Conservation (phyloP, 177 flowering plant species). For the Telopea speciosissima region DNA sequence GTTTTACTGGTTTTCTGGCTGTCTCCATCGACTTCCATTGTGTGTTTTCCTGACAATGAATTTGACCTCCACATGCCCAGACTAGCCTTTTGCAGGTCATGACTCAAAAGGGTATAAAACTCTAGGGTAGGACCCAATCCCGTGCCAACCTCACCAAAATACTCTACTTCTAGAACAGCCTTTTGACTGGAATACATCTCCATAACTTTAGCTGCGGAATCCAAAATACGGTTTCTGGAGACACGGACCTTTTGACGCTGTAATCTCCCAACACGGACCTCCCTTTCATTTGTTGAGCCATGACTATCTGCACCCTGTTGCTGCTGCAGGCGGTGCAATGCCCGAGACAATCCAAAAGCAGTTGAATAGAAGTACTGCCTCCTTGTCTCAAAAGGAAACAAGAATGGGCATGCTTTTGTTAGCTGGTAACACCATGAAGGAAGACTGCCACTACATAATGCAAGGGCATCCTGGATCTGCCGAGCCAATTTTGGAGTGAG, state of each 20-base stretch:
- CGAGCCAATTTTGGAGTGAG: slow-evolving; percentile 96
- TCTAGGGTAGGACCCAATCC: slow-evolving; percentile 97
- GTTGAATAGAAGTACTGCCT: slow-evolving; percentile 95
- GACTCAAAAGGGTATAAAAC: slow-evolving; percentile 93
- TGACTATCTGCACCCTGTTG: slow-evolving; percentile 90
- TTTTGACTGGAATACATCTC: slow-evolving; percentile 98
- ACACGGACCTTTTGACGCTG: slow-evolving; percentile 97
- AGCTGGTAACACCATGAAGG: slow-evolving; percentile 98
- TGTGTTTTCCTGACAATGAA: slow-evolving; percentile 32
- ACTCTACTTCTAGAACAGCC: slow-evolving; percentile 97
- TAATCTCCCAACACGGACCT: slow-evolving; percentile 80
- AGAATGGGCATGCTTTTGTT: slow-evolving; percentile 91
- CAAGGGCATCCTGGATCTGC: slow-evolving; percentile 97
- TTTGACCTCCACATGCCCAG: slow-evolving; percentile 86
- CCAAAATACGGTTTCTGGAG: slow-evolving; percentile 80
- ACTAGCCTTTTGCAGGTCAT: slow-evolving; percentile 69
- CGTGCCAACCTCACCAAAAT: slow-evolving; percentile 98
- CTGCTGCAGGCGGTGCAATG: slow-evolving; percentile 83
- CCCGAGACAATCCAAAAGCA: slow-evolving; percentile 95
- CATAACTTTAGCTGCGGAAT: slow-evolving; percentile 98
- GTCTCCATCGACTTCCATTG: slow-evolving; percentile 58
- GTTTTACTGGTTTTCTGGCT: slow-evolving; percentile 33
- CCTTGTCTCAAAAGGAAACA: slow-evolving; percentile 94
- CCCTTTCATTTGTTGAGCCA: slow-evolving; percentile 78
- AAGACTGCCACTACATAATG: slow-evolving; percentile 91